Evolutionary conservation across 2,329 filamentous ascomycete species (phyloP).

Genomic region (Capronia americana): DNA sequence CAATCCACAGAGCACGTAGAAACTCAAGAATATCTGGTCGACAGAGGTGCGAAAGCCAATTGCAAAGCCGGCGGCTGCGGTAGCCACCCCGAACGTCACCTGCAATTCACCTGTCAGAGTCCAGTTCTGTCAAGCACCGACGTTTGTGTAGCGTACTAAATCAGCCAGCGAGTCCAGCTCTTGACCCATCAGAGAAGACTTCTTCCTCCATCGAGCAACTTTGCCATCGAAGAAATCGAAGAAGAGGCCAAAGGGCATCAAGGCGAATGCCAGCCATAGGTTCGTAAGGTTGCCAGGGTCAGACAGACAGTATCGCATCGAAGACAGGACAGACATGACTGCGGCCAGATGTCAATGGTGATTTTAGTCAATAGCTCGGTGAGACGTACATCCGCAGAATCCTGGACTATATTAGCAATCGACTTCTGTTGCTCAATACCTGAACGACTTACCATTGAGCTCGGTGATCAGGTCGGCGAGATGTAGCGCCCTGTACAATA

Average conservation of each 20-base stretch:
- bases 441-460: conserved; percentile 51
- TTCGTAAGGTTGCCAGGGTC: conserved; percentile 69
- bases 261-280: conserved; percentile 80
- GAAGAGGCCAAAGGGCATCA: conserved; percentile 92
- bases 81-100: conserved; percentile 95
- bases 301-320: conserved; percentile 87
- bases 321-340: conserved; percentile 95
- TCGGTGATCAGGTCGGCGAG: conserved; percentile 59
- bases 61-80: conserved; percentile 84
- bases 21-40: conserved; percentile 79
- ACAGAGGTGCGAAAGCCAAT: conserved; percentile 83
- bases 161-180: conserved; percentile 96
- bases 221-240: conserved; percentile 99
- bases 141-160: conserved; percentile 67
- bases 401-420: conserved; percentile 44
- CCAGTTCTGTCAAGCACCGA: neutral
- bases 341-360: conserved; percentile 12
- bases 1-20: conserved; percentile 87
- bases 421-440: neutral
- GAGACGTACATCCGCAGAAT: conserved; percentile 56
- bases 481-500: conserved; percentile 51
- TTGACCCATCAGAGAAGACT: conserved; percentile 97
- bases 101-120: conserved; percentile 47
- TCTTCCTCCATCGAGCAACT: conserved; percentile 93
- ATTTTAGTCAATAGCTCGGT: neutral